Percentiles rank a stretch among this genome's conserved stretches.
Evolutionary conservation across 139 green algal genomes (phyloP).

Genomic region (Chlorella sp.): DNA sequence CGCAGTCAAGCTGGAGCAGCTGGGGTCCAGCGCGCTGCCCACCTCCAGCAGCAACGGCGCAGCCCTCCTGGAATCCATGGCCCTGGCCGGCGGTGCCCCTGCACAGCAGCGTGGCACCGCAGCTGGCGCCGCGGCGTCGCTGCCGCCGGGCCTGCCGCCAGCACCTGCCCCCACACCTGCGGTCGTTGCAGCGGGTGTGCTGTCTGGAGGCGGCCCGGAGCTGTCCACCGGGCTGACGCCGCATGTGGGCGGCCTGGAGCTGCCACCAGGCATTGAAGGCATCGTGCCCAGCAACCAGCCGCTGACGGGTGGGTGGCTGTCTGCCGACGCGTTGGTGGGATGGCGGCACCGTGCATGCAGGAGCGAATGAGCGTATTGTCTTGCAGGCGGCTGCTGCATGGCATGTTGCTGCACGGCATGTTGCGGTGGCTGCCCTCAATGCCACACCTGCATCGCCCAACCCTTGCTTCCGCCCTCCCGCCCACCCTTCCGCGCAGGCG

Average conservation of each 20-base stretch:
- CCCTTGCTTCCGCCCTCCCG: background rate
- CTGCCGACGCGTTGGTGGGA: too few species aligned
- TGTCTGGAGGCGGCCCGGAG: too few species aligned
- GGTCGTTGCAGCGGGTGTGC: too few species aligned
- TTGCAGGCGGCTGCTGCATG: too few species aligned
- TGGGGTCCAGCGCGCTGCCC: background rate
- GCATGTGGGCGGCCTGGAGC: conserved; percentile 3
- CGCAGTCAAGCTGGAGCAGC: conserved; percentile 15
- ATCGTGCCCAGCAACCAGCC: conserved; percentile 21
- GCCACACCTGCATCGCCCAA: background rate
- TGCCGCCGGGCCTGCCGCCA: background rate
- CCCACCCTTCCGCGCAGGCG: background rate
- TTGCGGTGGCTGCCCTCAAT: too few species aligned
- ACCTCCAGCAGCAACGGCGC: background rate
- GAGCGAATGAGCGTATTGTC: too few species aligned
- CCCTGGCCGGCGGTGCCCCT: background rate
- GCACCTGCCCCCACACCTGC: too few species aligned
- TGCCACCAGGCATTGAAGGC: conserved; percentile 26
- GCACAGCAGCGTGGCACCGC: background rate
- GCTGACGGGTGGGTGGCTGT: conserved; percentile 27
- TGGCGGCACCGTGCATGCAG: too few species aligned
- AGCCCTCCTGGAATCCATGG: background rate
- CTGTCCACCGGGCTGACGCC: conserved; percentile 26
- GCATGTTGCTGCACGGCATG: too few species aligned
- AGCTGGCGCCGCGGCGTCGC: background rate